Evolutionary conservation across 1,139 yeast genomes (phyloP).

Genomic region (Nadsonia starkeyi-henricii): DNA sequence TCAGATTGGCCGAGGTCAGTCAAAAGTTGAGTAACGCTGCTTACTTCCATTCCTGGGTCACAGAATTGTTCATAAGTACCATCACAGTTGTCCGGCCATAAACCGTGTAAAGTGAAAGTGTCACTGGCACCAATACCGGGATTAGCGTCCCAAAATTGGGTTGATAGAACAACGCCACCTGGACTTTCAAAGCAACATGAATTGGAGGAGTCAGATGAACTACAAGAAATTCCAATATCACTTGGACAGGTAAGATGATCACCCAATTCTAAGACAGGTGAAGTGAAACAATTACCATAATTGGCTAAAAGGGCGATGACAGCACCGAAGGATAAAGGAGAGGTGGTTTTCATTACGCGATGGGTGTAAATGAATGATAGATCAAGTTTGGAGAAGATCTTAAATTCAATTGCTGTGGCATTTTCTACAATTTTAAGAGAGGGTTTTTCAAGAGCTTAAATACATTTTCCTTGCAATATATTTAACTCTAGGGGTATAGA

Average conservation of each 20-base stretch:
- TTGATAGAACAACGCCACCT: constrained; percentile 69
- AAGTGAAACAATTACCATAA: too few relatives aligned
- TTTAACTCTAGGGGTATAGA: too few relatives aligned
- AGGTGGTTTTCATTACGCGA: too few relatives aligned
- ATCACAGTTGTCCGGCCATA: constrained; percentile 76
- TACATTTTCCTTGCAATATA: too few relatives aligned
- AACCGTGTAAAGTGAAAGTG: constrained; percentile 69
- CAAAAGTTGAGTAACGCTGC: constrained; percentile 41
- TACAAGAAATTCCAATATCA: not conserved
- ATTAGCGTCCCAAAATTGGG: constrained; percentile 88
- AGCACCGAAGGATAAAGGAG: too few relatives aligned
- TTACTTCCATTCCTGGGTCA: constrained; percentile 43
- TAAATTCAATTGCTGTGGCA: too few relatives aligned
- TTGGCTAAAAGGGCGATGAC: too few relatives aligned
- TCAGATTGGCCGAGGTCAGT: constrained; percentile 29
- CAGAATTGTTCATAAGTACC: constrained; percentile 71
- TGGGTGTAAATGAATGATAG: too few relatives aligned
- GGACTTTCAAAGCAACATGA: constrained; percentile 79
- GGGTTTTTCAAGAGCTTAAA: too few relatives aligned
- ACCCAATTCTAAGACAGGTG: not conserved
- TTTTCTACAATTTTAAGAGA: too few relatives aligned
- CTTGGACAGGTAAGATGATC: not conserved
- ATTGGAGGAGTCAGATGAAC: not conserved
- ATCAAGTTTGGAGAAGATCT: too few relatives aligned
- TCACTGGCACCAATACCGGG: constrained; percentile 74